Evolutionary conservation across 139 green algal genomes (phyloP), one percentile per base, ranked within the genome.

Genomic region (Edaphochlamys debaryana): DNA sequence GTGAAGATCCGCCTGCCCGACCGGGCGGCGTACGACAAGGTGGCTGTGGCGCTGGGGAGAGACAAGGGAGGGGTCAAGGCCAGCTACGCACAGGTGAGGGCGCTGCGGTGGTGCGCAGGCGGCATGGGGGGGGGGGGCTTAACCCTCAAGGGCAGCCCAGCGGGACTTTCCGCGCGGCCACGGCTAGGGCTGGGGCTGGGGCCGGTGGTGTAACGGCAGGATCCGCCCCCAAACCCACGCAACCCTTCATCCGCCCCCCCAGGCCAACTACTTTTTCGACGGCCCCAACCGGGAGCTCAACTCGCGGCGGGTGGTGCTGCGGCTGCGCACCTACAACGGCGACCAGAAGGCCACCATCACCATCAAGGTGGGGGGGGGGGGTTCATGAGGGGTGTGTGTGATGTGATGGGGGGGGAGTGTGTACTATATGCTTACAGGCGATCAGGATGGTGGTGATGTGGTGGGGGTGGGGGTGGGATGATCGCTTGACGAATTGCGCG

Each of bases 211-310:
- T n/a, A n/a, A n/a, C n/a, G n/a, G n/a, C n/a, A n/a, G n/a, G n/a
- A n/a, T n/a, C n/a, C n/a, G n/a, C n/a, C n/a, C n/a, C n/a, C n/a
- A n/a, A n/a, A n/a, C n/a, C n/a, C n/a, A n/a, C n/a, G n/a, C n/a
- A n/a, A n/a, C n/a, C n/a, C n/a, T n/a, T n/a, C n/a, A n/a, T n/a
- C n/a, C n/a, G n/a, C n/a, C n/a, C n/a, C n/a, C n/a, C n/a, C 95
- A 98, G 87, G 96, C 99, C 67, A 99, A 99, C 89, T 95, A 92
- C 83, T 99, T 99, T 79, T 99, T 98, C 62, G 96, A 99, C 71
- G 95, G 96, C n/a, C 62, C 85, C 6, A 72, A 89, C 0, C 38
- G 87, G 30, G 95, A 99, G 92, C 92, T 99, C 20, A 94, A 91
- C 81, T 73, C 63, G 17, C 58, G 86, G 40, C 89, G 88, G 0